Evolutionary conservation across 192 early-diverging fungal species (phyloP).

Genomic region (Kappamyces sp.): DNA sequence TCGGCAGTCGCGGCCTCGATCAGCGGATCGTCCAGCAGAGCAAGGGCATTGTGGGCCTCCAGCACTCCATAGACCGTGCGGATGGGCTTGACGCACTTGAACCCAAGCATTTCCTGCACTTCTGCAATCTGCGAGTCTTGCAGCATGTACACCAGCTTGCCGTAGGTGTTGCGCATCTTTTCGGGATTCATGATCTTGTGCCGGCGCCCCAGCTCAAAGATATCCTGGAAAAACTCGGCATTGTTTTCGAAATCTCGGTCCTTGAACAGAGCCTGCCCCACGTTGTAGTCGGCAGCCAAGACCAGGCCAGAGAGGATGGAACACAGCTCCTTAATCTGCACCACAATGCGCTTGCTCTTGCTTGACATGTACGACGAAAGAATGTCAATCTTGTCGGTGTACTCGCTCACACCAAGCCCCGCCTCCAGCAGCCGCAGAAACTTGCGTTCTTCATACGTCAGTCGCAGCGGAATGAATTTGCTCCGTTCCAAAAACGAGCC

Average conservation of each 20-base stretch:
- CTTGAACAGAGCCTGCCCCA: slow-evolving; percentile 44
- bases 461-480: slow-evolving; percentile 91
- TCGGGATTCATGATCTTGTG: slow-evolving; percentile 74
- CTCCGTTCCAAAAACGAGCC: slow-evolving; percentile 81
- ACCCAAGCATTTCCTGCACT: slow-evolving; percentile 68
- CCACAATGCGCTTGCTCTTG: slow-evolving; percentile 84
- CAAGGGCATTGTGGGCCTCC: slow-evolving; percentile 55
- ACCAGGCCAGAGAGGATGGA: slow-evolving; percentile 89
- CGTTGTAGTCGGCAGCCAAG: slow-evolving; percentile 55
- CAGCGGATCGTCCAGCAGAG: slow-evolving; percentile 73
- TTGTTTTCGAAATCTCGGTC: slow-evolving; percentile 44
- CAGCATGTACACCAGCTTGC: slow-evolving; percentile 92
- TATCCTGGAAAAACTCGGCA: slow-evolving; percentile 41
- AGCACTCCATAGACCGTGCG: slow-evolving; percentile 83
- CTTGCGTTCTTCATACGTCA: slow-evolving; percentile 87
- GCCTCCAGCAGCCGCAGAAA: slow-evolving; percentile 90
- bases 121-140: slow-evolving; percentile 50
- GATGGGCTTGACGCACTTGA: slow-evolving; percentile 76
- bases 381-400: slow-evolving; percentile 78
- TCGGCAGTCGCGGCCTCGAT: slow-evolving; percentile 63
- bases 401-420: slow-evolving; percentile 84
- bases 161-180: slow-evolving; percentile 93
- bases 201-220: slow-evolving; percentile 48
- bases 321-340: slow-evolving; percentile 94
- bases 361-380: slow-evolving; percentile 66